Evolutionary conservation across 2,329 filamentous ascomycete species (phyloP).

Genomic region (Periconia macrospinosa): DNA sequence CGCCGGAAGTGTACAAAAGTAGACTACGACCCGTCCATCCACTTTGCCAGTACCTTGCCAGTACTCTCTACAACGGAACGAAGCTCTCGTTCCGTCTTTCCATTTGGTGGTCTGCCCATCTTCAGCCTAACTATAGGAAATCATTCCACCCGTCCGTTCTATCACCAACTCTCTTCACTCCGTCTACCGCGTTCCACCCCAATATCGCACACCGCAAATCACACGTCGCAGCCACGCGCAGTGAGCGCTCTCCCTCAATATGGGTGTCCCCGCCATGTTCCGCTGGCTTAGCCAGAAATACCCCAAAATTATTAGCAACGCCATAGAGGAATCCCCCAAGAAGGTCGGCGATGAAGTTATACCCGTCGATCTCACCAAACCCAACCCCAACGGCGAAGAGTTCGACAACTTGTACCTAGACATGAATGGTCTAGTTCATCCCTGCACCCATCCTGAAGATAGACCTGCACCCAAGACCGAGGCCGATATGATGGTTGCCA

Average conservation of each 20-base stretch:
- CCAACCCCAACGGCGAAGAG: conserved; percentile 97
- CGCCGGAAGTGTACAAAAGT: no score
- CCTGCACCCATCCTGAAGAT: conserved; percentile 96
- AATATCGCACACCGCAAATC: background rate
- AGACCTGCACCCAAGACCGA: conserved; percentile 87
- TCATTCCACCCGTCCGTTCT: no score
- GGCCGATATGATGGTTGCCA: conserved; percentile 98
- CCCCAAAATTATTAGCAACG: conserved; percentile 92
- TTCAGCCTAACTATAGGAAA: no score
- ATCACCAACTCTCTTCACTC: background rate
- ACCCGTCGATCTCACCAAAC: conserved; percentile 78
- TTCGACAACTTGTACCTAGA: conserved; percentile 98
- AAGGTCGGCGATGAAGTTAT: conserved; percentile 82
- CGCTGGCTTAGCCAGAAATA: conserved; percentile 97
- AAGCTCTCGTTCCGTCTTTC: no score
- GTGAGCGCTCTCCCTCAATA: conserved; percentile 46
- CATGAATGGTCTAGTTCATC: conserved; percentile 99
- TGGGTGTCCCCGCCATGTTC: conserved; percentile 95
- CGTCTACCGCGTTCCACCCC: background rate
- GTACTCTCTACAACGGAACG: no score
- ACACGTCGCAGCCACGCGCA: background rate
- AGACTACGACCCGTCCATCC: no score
- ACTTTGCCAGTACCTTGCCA: no score
- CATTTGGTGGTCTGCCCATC: no score
- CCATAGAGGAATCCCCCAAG: conserved; percentile 81